Base-by-base conservation (phyloP, 306 rosid genomes). In the Casuarina equisetifolia region DNA sequence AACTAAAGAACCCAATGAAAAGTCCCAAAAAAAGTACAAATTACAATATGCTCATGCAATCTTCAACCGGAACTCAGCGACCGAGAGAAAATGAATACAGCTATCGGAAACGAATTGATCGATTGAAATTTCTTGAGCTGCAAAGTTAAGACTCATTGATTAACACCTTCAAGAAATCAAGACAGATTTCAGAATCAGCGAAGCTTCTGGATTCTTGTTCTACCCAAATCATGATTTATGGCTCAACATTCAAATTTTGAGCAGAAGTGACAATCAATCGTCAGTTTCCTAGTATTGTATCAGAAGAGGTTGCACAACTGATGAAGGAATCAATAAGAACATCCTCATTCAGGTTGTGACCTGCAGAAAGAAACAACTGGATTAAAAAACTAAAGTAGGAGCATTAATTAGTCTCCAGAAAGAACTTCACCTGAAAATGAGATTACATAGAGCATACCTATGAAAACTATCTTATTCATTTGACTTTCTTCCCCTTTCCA, bases 401-500 rank as follows among this genome's bases (percentile, higher is more conserved):
- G 16, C 55, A 13, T 17, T 42, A 39, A 73, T 4, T 20, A 39
- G 45, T 51, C 3, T 70, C 32, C 63, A 39, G 15, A 25, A 48
- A 45, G 19, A 51, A 25, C 19, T 70, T 48, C 64, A 49, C 70
- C 35, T 50, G 40, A 54, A 59, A 48, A 74, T 38, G 50, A 66
- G 53, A 9, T 36, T 8, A 43, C 13, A n/a, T 51, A 48, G 74
- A 58, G 45, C 5, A 5, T 87, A 92, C 98, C 98, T 59, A 92
- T 95, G 43, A 95, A 95, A 44, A 94, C 98, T 85, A 94, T 89
- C 89, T 88, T 92, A 82, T 91, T 94, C 66, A 59, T 76, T 72
- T 75, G 90, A 73, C 72, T 88, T 84, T 94, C 98, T 72, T 88
- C 91, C 46, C 76, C 70, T 39, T 69, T 87, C 97, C 98, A 94